Percentiles rank a stretch among this genome's conserved stretches.
phyloP scores from a whole-genome alignment of 306 rosid genomes.

The Abrus precatorius region DNA sequence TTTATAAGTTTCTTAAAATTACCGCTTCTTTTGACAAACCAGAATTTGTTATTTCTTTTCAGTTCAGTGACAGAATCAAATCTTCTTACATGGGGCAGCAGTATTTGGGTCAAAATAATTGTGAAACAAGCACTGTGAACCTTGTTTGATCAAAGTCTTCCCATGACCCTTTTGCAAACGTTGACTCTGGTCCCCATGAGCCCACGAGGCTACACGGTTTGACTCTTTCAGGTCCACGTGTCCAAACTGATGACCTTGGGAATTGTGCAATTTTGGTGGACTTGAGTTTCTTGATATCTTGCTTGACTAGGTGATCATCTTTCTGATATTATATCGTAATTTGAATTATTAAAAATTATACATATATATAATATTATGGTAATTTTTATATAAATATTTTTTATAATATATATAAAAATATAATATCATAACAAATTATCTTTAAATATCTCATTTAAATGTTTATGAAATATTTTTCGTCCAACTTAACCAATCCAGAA shows the following conservation, averaged over 20 bases:
- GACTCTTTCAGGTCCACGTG: conserved; percentile 2
- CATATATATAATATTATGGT: too few species aligned
- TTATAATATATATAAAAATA: too few species aligned
- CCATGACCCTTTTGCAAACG: background rate
- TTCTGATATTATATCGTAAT: too few species aligned
- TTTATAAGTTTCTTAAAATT: too few species aligned
- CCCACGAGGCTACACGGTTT: background rate
- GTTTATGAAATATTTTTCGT: too few species aligned
- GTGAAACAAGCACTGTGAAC: background rate
- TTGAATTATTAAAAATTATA: too few species aligned
- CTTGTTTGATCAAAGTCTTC: background rate
- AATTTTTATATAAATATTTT: too few species aligned
- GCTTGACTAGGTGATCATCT: too few species aligned
- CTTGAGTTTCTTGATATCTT: background rate
- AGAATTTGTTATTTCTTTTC: background rate
- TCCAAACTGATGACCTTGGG: background rate
- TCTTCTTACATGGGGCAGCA: background rate
- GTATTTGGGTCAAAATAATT: background rate
- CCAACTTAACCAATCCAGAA: background rate
- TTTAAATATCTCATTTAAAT: too few species aligned
- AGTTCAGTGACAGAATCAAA: background rate
- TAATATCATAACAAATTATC: too few species aligned
- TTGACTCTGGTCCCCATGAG: conserved; percentile 6
- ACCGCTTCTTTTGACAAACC: too few species aligned
- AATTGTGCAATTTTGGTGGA: background rate